A percentile compares a stretch with the other conserved stretches of the same genome.
Evolutionary conservation across 306 rosid genomes (phyloP).

Genomic region (Gastrolobium villosum): DNA sequence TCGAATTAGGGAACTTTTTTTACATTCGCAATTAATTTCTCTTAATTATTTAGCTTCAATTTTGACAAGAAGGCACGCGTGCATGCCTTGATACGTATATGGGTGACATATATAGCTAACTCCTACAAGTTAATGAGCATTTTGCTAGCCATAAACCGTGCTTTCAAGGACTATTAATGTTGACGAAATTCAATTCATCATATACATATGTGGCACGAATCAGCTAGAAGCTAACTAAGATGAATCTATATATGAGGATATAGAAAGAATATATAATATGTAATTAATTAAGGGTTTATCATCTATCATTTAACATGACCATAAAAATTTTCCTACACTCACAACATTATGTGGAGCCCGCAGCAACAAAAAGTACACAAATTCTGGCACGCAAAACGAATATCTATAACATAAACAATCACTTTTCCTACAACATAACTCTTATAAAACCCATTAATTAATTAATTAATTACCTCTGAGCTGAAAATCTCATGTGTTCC

Average conservation of each 20-base stretch:
- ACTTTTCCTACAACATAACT: too few species aligned
- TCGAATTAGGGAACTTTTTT: neutral
- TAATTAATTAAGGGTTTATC: neutral
- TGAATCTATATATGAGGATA: neutral
- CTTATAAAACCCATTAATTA: too few species aligned
- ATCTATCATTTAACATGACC: too few species aligned
- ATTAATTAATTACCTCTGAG: slow-evolving; percentile 49
- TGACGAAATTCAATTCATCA: neutral
- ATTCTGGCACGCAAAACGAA: too few species aligned
- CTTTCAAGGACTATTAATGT: neutral
- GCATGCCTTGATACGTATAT: too few species aligned
- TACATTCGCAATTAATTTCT: neutral
- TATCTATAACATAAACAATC: too few species aligned
- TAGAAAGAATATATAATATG: neutral
- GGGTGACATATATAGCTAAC: neutral
- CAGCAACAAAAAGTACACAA: too few species aligned
- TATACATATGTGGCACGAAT: neutral
- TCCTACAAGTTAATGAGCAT: neutral
- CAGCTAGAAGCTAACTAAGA: neutral
- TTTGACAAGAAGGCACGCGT: neutral
- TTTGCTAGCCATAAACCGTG: neutral
- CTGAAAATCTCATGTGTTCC: slow-evolving; percentile 63
- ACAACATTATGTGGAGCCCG: too few species aligned
- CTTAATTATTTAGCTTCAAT: neutral
- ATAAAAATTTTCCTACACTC: too few species aligned